Evolutionary conservation across 2,329 filamentous ascomycete genomes (phyloP).

Genomic region (Setomelanomma holmii): DNA sequence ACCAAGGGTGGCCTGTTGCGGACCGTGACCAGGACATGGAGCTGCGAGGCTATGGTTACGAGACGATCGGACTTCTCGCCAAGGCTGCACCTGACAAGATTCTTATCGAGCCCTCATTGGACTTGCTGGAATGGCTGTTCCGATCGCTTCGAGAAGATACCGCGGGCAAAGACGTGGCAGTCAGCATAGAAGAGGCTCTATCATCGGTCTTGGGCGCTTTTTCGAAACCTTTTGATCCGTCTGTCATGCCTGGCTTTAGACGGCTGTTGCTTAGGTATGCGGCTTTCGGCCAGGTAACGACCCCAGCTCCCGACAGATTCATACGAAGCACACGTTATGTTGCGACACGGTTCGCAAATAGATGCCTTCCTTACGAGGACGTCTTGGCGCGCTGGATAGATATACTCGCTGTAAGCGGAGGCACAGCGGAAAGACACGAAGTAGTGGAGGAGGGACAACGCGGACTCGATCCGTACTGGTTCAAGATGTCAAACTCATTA

Average conservation of each 20-base stretch:
- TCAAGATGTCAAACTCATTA: constrained; percentile 63
- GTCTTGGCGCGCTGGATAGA: constrained; percentile 86
- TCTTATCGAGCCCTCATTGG: constrained; percentile 59
- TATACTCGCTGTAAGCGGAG: constrained; percentile 77
- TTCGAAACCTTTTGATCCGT: constrained; percentile 51
- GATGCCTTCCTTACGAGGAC: constrained; percentile 81
- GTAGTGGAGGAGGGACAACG: constrained; percentile 88
- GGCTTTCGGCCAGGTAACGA: constrained; percentile 18
- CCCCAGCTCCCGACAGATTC: constrained; percentile 50
- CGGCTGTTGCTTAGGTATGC: constrained; percentile 44
- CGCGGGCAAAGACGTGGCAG: constrained; percentile 73
- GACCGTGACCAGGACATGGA: constrained; percentile 63
- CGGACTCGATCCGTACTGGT: constrained; percentile 82
- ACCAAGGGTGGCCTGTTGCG: constrained; percentile 82
- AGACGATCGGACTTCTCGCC: constrained; percentile 84
- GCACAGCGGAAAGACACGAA: constrained; percentile 74
- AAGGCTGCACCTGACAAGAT: constrained; percentile 68
- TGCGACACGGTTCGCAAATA: constrained; percentile 86
- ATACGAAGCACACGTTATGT: constrained; percentile 75
- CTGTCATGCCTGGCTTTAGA: constrained; percentile 49
- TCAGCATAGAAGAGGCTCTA: constrained; percentile 88
- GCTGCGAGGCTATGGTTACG: constrained; percentile 82
- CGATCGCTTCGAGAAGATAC: constrained; percentile 81
- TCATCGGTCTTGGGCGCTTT: constrained; percentile 76
- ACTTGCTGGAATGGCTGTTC: constrained; percentile 79